phyloP scores from a whole-genome alignment of 805 yeast genomes.

The Myxozyma melibiosi region DNA sequence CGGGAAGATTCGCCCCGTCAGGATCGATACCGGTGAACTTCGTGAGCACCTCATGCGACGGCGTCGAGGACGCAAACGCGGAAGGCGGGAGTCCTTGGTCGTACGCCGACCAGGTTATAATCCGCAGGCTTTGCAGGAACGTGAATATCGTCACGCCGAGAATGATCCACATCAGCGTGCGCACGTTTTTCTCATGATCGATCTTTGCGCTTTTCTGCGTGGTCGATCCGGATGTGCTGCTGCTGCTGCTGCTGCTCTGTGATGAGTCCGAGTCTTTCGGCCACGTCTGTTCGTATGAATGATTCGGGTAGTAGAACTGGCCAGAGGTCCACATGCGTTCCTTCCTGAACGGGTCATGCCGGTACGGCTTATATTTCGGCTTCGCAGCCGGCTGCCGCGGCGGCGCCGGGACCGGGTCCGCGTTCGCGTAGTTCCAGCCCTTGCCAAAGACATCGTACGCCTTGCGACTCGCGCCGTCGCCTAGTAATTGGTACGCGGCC shows the following conservation, averaged over 20 bases:
- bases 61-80: slow-evolving; percentile 1
- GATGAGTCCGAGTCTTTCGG: too few relatives aligned
- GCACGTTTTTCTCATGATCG: slow-evolving; percentile 27
- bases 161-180: slow-evolving; percentile 27
- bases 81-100: slow-evolving; percentile 10
- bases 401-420: slow-evolving; percentile 9
- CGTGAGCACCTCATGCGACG: slow-evolving; percentile 6
- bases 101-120: slow-evolving; percentile 24
- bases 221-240: too few relatives aligned
- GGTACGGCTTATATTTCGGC: slow-evolving; percentile 10
- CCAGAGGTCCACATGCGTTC: slow-evolving; percentile 30
- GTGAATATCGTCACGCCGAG: slow-evolving; percentile 14
- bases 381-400: neutral
- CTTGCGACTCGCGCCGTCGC: slow-evolving; percentile 48
- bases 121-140: slow-evolving; percentile 22
- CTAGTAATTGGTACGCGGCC: slow-evolving; percentile 61
- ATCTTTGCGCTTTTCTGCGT: slow-evolving; percentile 4
- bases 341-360: slow-evolving; percentile 12
- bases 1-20: slow-evolving; percentile 17
- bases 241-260: too few relatives aligned
- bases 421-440: slow-evolving; percentile 29
- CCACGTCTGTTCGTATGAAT: too few relatives aligned
- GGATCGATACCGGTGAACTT: slow-evolving; percentile 13
- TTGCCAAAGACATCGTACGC: slow-evolving; percentile 51
- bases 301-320: neutral